Evolutionary conservation across 2,329 filamentous ascomycete genomes (phyloP), one percentile per base, ranked within the genome.

Genomic region (Fusarium verrucosum): DNA sequence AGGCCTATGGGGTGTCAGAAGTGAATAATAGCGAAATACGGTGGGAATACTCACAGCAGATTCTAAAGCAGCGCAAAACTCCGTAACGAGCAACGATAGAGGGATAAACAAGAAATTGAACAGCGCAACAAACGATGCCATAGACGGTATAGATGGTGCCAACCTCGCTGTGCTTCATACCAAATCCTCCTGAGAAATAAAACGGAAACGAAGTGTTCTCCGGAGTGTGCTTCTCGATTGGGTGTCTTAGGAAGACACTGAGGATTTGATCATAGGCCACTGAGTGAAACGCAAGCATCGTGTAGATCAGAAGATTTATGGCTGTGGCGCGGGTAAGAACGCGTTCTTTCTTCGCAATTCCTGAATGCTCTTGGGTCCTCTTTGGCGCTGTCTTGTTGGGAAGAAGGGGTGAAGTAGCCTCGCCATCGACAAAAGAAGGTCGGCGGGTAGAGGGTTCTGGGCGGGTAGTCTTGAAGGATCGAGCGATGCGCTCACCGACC

Each of bases 31-130:
- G 10, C 3, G 10, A 14, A 4, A 14, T 19, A 4, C 7, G 5
- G 4, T 5, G 16, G 4, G 4, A 42, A 19, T 22, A 73, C 81
- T 62, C 75, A 82, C 81, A 79, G 66, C 88, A 87, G n/a, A 83
- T 77, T 64, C 87, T 88, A 69, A 92, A 89, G 75, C 91, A 95
- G 49, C 81, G 83, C 16, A 97, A 79, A 0, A 93, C 87, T 7
- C 94, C 94, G 63, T 87, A 92, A 20, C 83, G 83, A 28, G 86
- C 83, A 42, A 93, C 93, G 2, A 94, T 78, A 0, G 86, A 82
- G 0, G 94, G 93, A 74, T 97, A 97, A 51, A 96, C 72, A 46
- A 95, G 80, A 75, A 99, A 96, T 75, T 98, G 95, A 41, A 92
- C 85, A 17, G 95, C 68, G 71, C 94, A 92, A 67, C 92, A 92